Conservation (phyloP, 2,329 filamentous ascomycete species). For the Fusarium succisae region DNA sequence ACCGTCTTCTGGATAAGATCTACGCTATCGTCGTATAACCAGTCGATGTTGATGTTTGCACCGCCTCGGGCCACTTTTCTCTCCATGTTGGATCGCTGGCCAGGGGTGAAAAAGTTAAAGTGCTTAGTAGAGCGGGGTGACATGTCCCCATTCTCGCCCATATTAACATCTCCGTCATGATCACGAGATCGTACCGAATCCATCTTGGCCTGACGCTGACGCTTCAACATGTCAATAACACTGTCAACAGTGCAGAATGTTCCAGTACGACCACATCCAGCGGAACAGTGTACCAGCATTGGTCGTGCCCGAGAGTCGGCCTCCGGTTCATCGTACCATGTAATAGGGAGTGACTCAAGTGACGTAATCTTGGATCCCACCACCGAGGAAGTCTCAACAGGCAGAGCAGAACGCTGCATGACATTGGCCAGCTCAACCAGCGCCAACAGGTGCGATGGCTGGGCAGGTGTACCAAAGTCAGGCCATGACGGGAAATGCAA, state of each 20-base stretch:
- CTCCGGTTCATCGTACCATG: slow-evolving; percentile 70
- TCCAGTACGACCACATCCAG: slow-evolving; percentile 93
- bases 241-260: slow-evolving; percentile 97
- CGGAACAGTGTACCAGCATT: slow-evolving; percentile 93
- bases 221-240: slow-evolving; percentile 95
- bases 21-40: slow-evolving; percentile 74
- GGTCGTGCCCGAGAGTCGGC: slow-evolving; percentile 66
- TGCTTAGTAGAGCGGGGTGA: slow-evolving; percentile 43
- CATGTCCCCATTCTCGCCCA: slow-evolving; percentile 48
- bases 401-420: slow-evolving; percentile 69
- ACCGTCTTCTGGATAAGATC: slow-evolving; percentile 90
- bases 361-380: slow-evolving; percentile 43
- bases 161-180: slow-evolving; percentile 58
- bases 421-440: slow-evolving; percentile 88
- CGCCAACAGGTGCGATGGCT: slow-evolving; percentile 85
- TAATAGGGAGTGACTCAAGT: slow-evolving; percentile 48
- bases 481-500: slow-evolving; percentile 97
- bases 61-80: slow-evolving; percentile 13
- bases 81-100: slow-evolving; percentile 25
- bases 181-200: slow-evolving; percentile 33
- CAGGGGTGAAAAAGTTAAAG: slow-evolving; percentile 35
- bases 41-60: slow-evolving; percentile 60
- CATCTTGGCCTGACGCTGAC: slow-evolving; percentile 66
- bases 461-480: slow-evolving; percentile 92
- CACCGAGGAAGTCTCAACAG: slow-evolving; percentile 55